Evolutionary conservation across 2,329 filamentous ascomycete species (phyloP).

Genomic region (Chaetothyriales sp.): DNA sequence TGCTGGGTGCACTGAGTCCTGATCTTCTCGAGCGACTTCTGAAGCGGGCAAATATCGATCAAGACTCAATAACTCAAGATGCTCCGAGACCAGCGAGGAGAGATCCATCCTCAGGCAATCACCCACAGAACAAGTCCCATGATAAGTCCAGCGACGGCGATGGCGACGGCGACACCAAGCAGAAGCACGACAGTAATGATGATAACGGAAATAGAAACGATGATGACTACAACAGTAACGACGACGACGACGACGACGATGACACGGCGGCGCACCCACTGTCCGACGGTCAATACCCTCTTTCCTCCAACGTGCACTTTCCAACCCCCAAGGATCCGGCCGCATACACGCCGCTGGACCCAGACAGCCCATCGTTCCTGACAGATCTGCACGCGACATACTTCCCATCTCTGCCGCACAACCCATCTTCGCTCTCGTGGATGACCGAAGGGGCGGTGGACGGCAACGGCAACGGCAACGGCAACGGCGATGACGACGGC

Average conservation of each 20-base stretch:
- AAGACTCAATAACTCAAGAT: slow-evolving; percentile 20
- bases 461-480: too few species aligned
- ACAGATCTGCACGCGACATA: slow-evolving; percentile 76
- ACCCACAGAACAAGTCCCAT: slow-evolving; percentile 2
- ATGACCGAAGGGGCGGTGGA: slow-evolving; percentile 51
- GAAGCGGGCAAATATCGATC: slow-evolving; percentile 59
- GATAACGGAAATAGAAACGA: too few species aligned
- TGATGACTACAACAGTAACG: background rate
- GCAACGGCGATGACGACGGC: slow-evolving; percentile 33
- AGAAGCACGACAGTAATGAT: slow-evolving; percentile 18
- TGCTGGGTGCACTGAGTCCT: slow-evolving; percentile 64
- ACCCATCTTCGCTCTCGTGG: slow-evolving; percentile 78
- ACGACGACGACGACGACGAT: background rate
- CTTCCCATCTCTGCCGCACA: slow-evolving; percentile 73
- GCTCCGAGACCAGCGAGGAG: background rate
- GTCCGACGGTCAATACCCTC: slow-evolving; percentile 15
- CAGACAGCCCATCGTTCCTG: slow-evolving; percentile 68
- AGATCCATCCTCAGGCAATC: slow-evolving; percentile 2
- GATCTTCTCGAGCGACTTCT: slow-evolving; percentile 63
- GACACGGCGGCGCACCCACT: background rate
- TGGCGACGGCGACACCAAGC: slow-evolving; percentile 15
- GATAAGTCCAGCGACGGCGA: background rate
- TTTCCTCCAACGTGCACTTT: slow-evolving; percentile 30
- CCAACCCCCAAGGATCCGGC: slow-evolving; percentile 31
- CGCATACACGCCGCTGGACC: slow-evolving; percentile 59